Evolutionary conservation across 106 monocot genomes (phyloP).

Genomic region (Xerophyta viscosa): DNA sequence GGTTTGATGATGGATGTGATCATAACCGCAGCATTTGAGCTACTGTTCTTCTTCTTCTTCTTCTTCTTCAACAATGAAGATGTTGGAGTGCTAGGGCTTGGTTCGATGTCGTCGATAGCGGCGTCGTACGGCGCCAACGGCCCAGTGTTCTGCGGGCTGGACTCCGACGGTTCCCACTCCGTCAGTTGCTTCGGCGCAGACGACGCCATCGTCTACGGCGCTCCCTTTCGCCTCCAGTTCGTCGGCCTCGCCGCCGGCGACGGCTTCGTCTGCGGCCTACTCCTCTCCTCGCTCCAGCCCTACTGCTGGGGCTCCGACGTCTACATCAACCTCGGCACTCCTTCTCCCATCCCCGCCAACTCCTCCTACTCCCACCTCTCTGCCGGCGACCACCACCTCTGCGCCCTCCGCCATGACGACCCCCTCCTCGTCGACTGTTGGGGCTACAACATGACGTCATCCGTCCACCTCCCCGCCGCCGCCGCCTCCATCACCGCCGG

Average conservation of each 20-base stretch:
- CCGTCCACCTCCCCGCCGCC: conserved; percentile 18
- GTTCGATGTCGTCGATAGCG: conserved; percentile 95
- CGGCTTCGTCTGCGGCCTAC: conserved; percentile 89
- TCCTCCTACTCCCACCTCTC: conserved; percentile 72
- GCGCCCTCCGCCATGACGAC: conserved; percentile 33
- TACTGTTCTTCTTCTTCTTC: neutral
- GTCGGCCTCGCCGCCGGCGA: conserved; percentile 75
- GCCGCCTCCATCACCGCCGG: conserved; percentile 65
- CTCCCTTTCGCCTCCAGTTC: conserved; percentile 59
- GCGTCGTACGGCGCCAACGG: conserved; percentile 95
- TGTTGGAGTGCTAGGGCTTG: conserved; percentile 39
- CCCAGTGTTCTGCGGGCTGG: conserved; percentile 75
- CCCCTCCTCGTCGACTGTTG: conserved; percentile 70
- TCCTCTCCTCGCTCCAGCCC: conserved; percentile 61
- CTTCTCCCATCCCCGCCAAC: conserved; percentile 68
- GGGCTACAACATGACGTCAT: conserved; percentile 98
- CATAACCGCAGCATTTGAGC: neutral
- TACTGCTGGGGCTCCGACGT: conserved; percentile 96
- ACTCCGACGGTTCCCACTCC: conserved; percentile 58
- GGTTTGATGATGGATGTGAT: no score
- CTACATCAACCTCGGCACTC: conserved; percentile 84
- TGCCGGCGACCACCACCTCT: conserved; percentile 90
- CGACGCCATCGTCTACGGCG: conserved; percentile 86
- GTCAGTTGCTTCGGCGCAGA: conserved; percentile 88
- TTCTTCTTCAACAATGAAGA: conserved; percentile 4